These are phyloP conservation scores for Suhomyces panamericanus DNA, from an alignment of 1,139 yeast genomes.

Conservation along the genomic window DNA sequence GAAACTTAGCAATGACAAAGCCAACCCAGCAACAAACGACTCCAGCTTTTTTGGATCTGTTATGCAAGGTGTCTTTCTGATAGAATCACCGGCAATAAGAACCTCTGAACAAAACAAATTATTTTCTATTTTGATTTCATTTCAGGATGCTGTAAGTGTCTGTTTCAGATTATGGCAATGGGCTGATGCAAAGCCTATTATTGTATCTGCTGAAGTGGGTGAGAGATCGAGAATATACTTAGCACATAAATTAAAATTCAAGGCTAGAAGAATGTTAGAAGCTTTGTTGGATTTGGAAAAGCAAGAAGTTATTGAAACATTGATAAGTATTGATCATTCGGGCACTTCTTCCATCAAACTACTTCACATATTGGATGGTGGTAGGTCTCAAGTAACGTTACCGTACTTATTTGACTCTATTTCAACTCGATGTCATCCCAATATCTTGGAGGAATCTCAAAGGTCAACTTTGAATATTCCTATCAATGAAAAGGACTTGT, in stretches of 20 bases:
- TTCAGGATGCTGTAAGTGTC: conserved; percentile 57
- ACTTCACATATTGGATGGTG: conserved; percentile 79
- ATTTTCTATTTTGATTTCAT: conserved; percentile 57
- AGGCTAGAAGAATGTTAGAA: conserved; percentile 68
- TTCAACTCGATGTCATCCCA: conserved; percentile 36
- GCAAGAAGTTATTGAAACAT: conserved; percentile 66
- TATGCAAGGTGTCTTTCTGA: conserved; percentile 82
- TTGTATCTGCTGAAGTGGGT: conserved; percentile 16
- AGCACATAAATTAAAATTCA: conserved; percentile 68
- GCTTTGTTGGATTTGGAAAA: conserved; percentile 71
- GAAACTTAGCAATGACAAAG: conserved; percentile 19
- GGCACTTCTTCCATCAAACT: conserved; percentile 42
- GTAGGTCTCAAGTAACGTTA: conserved; percentile 73
- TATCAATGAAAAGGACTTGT: conserved; percentile 42
- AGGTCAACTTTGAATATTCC: conserved; percentile 47
- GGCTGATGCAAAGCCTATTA: conserved; percentile 54
- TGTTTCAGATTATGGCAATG: conserved; percentile 72
- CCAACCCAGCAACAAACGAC: conserved; percentile 23
- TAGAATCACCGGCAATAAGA: conserved; percentile 65
- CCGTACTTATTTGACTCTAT: conserved; percentile 66
- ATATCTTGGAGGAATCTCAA: conserved; percentile 29
- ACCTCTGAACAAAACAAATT: conserved; percentile 56
- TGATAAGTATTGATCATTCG: conserved; percentile 42
- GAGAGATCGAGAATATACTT: conserved; percentile 56
- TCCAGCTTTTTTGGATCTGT: conserved; percentile 72